Evolutionary conservation across 2,329 filamentous ascomycete species (phyloP).

Genomic region (Graphium sp.): DNA sequence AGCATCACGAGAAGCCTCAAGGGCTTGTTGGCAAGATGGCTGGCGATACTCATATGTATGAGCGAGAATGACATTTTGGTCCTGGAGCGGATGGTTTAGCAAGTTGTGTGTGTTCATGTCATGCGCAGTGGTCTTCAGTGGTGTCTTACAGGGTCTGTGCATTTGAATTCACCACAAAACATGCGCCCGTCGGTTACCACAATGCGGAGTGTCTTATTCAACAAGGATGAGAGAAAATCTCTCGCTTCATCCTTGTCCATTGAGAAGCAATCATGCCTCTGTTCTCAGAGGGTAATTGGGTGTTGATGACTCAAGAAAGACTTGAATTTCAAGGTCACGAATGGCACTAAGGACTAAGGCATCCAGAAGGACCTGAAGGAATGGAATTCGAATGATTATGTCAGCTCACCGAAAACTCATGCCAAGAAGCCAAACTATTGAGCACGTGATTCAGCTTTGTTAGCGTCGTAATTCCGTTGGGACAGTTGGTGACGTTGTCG

Average conservation of each 20-base stretch:
- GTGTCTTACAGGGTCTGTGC: constrained; percentile 66
- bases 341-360: too few species aligned
- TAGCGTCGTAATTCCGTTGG: too few species aligned
- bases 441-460: too few species aligned
- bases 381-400: too few species aligned
- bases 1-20: constrained; percentile 15
- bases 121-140: not conserved
- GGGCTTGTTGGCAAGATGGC: constrained; percentile 36
- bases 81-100: constrained; percentile 35
- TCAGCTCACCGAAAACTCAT: too few species aligned
- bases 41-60: constrained; percentile 80
- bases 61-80: constrained; percentile 74
- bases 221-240: constrained; percentile 43
- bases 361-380: too few species aligned
- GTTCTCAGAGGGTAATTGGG: too few species aligned
- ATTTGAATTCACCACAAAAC: constrained; percentile 85
- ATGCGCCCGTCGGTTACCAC: constrained; percentile 70
- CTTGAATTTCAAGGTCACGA: too few species aligned
- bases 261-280: too few species aligned
- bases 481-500: too few species aligned
- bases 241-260: constrained; percentile 36
- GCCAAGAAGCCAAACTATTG: too few species aligned
- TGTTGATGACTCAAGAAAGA: too few species aligned
- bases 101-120: not conserved
- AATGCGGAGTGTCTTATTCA: constrained; percentile 66